These are phyloP conservation scores for Colletotrichum somersetense DNA, from an alignment of 2,329 filamentous ascomycete genomes.

Conservation along the genomic window DNA sequence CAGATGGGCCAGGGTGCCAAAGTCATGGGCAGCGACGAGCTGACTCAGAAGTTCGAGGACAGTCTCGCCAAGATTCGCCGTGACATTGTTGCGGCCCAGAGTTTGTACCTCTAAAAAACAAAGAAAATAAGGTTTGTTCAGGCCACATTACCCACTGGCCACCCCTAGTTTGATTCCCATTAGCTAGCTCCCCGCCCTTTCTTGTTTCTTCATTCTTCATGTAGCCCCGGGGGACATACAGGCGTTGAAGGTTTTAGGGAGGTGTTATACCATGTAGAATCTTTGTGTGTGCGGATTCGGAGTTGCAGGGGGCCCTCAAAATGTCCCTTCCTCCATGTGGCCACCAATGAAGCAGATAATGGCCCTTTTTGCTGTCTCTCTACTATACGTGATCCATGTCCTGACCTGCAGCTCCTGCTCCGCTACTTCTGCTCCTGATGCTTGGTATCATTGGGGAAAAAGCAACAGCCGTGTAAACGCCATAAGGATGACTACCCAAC, in stretches of 20 bases:
- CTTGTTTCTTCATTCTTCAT: slow-evolving; percentile 25
- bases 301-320: slow-evolving; percentile 20
- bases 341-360: slow-evolving; percentile 43
- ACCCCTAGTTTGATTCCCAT: not conserved
- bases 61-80: slow-evolving; percentile 87
- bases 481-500: not conserved
- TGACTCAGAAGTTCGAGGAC: slow-evolving; percentile 91
- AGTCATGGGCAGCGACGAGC: slow-evolving; percentile 97
- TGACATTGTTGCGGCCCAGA: slow-evolving; percentile 95
- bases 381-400: slow-evolving; percentile 21
- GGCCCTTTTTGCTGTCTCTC: slow-evolving; percentile 35
- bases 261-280: slow-evolving; percentile 38
- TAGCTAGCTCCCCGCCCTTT: not conserved
- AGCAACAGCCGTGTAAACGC: not conserved
- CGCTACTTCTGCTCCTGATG: not conserved
- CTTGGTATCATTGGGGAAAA: slow-evolving; percentile 27
- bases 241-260: slow-evolving; percentile 31
- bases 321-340: slow-evolving; percentile 34
- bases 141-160: not conserved
- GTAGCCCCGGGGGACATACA: slow-evolving; percentile 28
- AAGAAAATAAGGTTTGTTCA: slow-evolving; percentile 21
- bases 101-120: slow-evolving; percentile 81
- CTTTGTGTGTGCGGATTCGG: slow-evolving; percentile 36
- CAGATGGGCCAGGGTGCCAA: slow-evolving; percentile 97
- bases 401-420: not conserved